Percentiles rank a stretch among this genome's conserved stretches.
Evolutionary conservation across 129 eudicot genomes (phyloP).

Genomic region (Tanacetum coccineum): DNA sequence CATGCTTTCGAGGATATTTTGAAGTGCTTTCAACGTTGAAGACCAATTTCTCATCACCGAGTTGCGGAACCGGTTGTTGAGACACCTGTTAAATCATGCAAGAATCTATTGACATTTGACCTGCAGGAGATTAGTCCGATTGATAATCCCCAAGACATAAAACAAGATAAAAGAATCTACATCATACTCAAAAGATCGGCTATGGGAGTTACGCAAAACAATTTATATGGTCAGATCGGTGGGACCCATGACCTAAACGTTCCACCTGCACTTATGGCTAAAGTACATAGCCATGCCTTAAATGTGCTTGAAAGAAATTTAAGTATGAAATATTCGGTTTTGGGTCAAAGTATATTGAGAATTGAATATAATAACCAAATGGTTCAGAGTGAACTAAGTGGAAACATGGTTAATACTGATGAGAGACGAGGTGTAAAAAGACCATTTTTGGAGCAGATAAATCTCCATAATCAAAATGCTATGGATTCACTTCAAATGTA

Average conservation of each 20-base stretch:
- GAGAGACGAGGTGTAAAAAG: slow-evolving; percentile 54
- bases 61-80: slow-evolving; percentile 17
- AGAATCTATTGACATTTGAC: slow-evolving; percentile 54
- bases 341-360: no score
- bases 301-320: slow-evolving; percentile 48
- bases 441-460: slow-evolving; percentile 27
- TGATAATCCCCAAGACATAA: slow-evolving; percentile 27
- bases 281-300: slow-evolving; percentile 37
- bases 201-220: slow-evolving; percentile 21
- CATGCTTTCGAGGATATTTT: no score
- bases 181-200: slow-evolving; percentile 31
- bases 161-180: slow-evolving; percentile 27
- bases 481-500: slow-evolving; percentile 33
- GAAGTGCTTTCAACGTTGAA: no score
- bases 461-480: slow-evolving; percentile 15
- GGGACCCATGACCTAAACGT: slow-evolving; percentile 17
- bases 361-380: no score
- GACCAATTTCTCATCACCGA: no score
- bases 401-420: slow-evolving; percentile 20
- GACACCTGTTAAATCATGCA: slow-evolving; percentile 40
- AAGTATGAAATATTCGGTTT: slow-evolving; percentile 26
- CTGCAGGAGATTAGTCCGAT: slow-evolving; percentile 36
- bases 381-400: no score
- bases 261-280: no score
- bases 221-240: slow-evolving; percentile 4